phyloP scores from a whole-genome alignment of 805 yeast genomes.

The Candida schatavii region DNA sequence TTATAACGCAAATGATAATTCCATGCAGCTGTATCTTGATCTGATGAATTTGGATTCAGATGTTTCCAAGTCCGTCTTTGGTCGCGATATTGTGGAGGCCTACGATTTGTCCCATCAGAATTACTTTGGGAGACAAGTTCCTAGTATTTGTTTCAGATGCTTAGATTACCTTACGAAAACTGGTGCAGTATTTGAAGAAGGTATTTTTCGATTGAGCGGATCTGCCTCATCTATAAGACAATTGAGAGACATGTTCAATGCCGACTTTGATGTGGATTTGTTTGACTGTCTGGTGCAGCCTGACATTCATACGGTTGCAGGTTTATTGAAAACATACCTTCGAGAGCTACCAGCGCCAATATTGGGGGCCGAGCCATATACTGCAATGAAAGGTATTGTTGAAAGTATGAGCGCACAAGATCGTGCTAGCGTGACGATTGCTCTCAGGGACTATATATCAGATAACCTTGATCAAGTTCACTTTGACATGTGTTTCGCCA shows the following conservation, averaged over 20 bases:
- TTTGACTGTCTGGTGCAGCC: slow-evolving; percentile 43
- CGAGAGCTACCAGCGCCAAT: slow-evolving; percentile 72
- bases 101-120: slow-evolving; percentile 49
- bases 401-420: slow-evolving; percentile 8
- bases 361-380: slow-evolving; percentile 51
- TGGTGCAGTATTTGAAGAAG: slow-evolving; percentile 82
- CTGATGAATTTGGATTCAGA: slow-evolving; percentile 34
- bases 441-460: slow-evolving; percentile 27
- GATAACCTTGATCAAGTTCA: slow-evolving; percentile 52
- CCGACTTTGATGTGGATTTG: slow-evolving; percentile 65
- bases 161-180: slow-evolving; percentile 61
- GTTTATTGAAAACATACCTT: slow-evolving; percentile 76
- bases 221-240: slow-evolving; percentile 72
- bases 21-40: slow-evolving; percentile 29
- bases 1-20: slow-evolving; percentile 10
- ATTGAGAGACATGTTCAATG: slow-evolving; percentile 68
- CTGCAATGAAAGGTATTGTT: slow-evolving; percentile 25
- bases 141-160: slow-evolving; percentile 77
- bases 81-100: slow-evolving; percentile 56
- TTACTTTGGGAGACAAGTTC: slow-evolving; percentile 49
- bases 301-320: slow-evolving; percentile 86
- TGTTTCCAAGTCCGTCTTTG: slow-evolving; percentile 52
- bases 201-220: slow-evolving; percentile 88
- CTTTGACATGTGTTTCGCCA: slow-evolving; percentile 55
- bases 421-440: slow-evolving; percentile 22